Evolutionary conservation across 192 early-diverging fungal species (phyloP).

Genomic region (Cladochytrium replicatum): DNA sequence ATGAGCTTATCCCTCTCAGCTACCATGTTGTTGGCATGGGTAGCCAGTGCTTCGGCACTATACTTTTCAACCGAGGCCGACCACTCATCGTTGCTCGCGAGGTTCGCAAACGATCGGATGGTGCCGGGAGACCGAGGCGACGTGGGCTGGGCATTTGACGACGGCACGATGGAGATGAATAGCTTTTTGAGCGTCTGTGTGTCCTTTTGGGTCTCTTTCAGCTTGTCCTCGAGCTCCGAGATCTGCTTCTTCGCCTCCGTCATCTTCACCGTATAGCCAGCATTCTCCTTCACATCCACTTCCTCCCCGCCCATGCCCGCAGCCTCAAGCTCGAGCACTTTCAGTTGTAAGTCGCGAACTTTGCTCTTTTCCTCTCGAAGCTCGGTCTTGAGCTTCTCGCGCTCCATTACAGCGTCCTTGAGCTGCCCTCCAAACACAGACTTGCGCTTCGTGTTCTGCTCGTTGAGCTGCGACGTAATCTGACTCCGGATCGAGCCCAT

Average conservation of each 20-base stretch:
- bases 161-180: too few relatives aligned
- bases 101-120: too few relatives aligned
- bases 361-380: slow-evolving; percentile 10
- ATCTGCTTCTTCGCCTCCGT: not conserved
- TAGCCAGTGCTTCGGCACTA: too few relatives aligned
- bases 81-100: too few relatives aligned
- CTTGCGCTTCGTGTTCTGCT: slow-evolving; percentile 10
- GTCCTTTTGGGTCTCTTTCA: not conserved
- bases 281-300: not conserved
- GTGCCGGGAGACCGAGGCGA: too few relatives aligned
- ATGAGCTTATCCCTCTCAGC: too few relatives aligned
- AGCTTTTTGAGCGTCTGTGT: slow-evolving; percentile 1
- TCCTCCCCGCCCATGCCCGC: not conserved
- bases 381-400: slow-evolving; percentile 21
- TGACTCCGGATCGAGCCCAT: slow-evolving; percentile 5
- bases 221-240: slow-evolving; percentile 2
- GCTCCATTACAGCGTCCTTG: slow-evolving; percentile 27
- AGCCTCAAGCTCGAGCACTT: not conserved
- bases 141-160: too few relatives aligned
- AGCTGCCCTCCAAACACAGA: slow-evolving; percentile 19
- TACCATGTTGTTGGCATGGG: too few relatives aligned
- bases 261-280: not conserved
- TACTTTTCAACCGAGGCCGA: too few relatives aligned
- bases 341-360: slow-evolving; percentile 12
- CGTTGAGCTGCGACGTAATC: slow-evolving; percentile 14